Evolutionary conservation across 2,329 filamentous ascomycete genomes (phyloP).

Genomic region (Dendrostoma leiphaemia): DNA sequence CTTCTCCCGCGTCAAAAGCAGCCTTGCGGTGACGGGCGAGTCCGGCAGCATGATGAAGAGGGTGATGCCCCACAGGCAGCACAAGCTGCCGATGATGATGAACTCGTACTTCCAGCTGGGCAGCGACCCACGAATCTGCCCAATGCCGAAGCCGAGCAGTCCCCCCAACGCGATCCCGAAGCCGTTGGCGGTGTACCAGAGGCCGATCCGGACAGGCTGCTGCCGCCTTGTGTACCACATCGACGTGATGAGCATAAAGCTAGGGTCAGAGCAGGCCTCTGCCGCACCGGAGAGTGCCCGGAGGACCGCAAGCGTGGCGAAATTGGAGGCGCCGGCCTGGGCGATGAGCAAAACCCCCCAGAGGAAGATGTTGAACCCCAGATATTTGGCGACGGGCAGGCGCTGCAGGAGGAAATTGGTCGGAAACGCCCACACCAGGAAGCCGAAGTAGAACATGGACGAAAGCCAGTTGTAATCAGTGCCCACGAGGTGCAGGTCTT

Average conservation of each 20-base stretch:
- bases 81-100: constrained; percentile 33
- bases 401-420: constrained; percentile 31
- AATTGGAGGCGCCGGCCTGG: constrained; percentile 56
- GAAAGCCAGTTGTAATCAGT: constrained; percentile 57
- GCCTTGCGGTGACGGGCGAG: constrained; percentile 23
- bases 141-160: constrained; percentile 33
- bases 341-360: constrained; percentile 46
- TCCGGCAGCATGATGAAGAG: constrained; percentile 23
- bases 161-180: constrained; percentile 24
- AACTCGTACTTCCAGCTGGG: constrained; percentile 33
- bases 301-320: constrained; percentile 52
- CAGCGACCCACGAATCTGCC: constrained; percentile 28
- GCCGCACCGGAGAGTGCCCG: constrained; percentile 58
- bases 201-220: constrained; percentile 17
- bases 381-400: constrained; percentile 33
- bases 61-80: constrained; percentile 28
- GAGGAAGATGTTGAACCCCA: constrained; percentile 50
- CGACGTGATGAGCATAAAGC: constrained; percentile 28
- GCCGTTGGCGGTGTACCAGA: constrained; percentile 19
- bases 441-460: constrained; percentile 54
- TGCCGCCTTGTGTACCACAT: constrained; percentile 16
- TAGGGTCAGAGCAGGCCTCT: constrained; percentile 24
- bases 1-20: constrained; percentile 25
- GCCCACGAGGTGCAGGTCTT: constrained; percentile 56
- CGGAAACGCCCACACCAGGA: constrained; percentile 26